Conservation (phyloP, 2,329 filamentous ascomycete species). For the Phialocephala subalpina region DNA sequence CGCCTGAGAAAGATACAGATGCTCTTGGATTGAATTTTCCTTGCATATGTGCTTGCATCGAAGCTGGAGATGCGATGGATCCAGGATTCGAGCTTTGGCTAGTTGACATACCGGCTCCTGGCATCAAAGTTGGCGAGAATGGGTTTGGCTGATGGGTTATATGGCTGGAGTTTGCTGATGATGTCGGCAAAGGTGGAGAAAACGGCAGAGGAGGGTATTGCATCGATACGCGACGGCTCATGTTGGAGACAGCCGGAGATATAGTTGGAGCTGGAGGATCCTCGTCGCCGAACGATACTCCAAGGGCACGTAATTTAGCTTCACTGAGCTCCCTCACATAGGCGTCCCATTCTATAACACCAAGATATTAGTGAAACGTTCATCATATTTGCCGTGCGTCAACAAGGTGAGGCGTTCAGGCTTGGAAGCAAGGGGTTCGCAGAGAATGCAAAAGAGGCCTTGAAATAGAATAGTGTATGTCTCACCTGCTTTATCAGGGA, state of each 20-base stretch:
- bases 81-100: slow-evolving; percentile 69
- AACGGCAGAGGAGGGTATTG: slow-evolving; percentile 81
- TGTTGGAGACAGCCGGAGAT: slow-evolving; percentile 69
- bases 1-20: slow-evolving; percentile 72
- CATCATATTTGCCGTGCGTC: neutral
- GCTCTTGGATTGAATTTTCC: slow-evolving; percentile 73
- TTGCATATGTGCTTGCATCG: slow-evolving; percentile 65
- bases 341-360: slow-evolving; percentile 65
- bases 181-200: slow-evolving; percentile 83
- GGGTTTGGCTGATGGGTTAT: slow-evolving; percentile 60
- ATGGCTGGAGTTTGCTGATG: slow-evolving; percentile 78
- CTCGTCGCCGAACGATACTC: slow-evolving; percentile 81
- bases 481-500: slow-evolving; percentile 60
- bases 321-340: slow-evolving; percentile 88
- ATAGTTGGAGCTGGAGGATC: slow-evolving; percentile 67
- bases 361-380: neutral
- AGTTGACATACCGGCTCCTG: slow-evolving; percentile 64
- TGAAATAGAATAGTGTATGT: slow-evolving; percentile 10
- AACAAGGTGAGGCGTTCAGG: neutral
- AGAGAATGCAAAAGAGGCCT: slow-evolving; percentile 15
- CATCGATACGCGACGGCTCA: slow-evolving; percentile 72
- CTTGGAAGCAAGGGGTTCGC: slow-evolving; percentile 1
- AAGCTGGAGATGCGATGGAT: slow-evolving; percentile 76
- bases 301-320: slow-evolving; percentile 89
- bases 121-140: slow-evolving; percentile 64